phyloP scores from a whole-genome alignment of 2,329 filamentous ascomycete genomes.

The Aphanocladium album region DNA sequence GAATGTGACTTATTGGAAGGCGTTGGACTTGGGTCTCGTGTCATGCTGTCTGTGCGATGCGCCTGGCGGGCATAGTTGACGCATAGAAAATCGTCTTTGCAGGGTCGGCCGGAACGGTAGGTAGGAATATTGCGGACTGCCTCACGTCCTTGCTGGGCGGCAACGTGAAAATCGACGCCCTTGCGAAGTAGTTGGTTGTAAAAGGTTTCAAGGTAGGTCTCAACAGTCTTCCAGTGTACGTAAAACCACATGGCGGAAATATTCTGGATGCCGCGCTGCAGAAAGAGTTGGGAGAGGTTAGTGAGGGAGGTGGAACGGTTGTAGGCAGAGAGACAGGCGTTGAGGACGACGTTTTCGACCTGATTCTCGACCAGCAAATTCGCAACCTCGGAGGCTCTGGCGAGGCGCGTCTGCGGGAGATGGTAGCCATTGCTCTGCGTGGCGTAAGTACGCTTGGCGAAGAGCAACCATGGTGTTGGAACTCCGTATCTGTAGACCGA shows the following conservation, averaged over 20 bases:
- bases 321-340: constrained; percentile 26
- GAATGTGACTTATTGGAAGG: constrained; percentile 20
- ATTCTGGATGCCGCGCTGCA: constrained; percentile 22
- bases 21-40: constrained; percentile 19
- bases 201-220: constrained; percentile 24
- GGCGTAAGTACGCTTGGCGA: constrained; percentile 19
- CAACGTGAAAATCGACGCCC: constrained; percentile 23
- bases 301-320: constrained; percentile 20
- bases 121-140: constrained; percentile 22
- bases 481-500: constrained; percentile 17
- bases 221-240: constrained; percentile 24
- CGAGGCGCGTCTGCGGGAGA: constrained; percentile 21
- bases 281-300: constrained; percentile 25
- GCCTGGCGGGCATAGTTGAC: constrained; percentile 25
- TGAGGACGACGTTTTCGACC: constrained; percentile 25
- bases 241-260: constrained; percentile 28
- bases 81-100: constrained; percentile 26
- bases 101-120: constrained; percentile 17
- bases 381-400: constrained; percentile 20
- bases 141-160: constrained; percentile 24
- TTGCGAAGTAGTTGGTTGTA: constrained; percentile 23
- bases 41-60: constrained; percentile 14
- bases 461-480: constrained; percentile 22
- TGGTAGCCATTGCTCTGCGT: constrained; percentile 15
- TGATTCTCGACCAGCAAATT: constrained; percentile 20